Evolutionary conservation across 73 alveolate genomes (phyloP).

Genomic region (Paramecium sexaurelia): DNA sequence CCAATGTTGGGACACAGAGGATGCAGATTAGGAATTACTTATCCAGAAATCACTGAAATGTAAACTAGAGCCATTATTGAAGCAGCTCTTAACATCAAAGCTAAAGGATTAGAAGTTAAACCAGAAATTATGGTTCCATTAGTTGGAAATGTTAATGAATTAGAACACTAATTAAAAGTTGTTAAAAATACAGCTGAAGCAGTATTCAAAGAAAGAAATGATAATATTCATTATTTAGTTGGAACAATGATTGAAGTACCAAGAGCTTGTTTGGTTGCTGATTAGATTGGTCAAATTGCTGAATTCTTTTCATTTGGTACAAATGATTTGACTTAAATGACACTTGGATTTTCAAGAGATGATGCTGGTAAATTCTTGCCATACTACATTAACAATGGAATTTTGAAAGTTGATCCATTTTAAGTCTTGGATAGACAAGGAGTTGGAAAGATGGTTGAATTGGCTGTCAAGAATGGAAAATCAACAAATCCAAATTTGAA

Average conservation of each 20-base stretch:
- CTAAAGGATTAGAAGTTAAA: slow-evolving; percentile 70
- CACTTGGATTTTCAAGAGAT: slow-evolving; percentile 84
- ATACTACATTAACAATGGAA: slow-evolving; percentile 71
- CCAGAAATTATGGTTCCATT: slow-evolving; percentile 86
- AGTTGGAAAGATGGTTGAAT: slow-evolving; percentile 79
- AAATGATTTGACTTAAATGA: slow-evolving; percentile 82
- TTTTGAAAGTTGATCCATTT: slow-evolving; percentile 77
- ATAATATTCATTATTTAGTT: slow-evolving; percentile 60
- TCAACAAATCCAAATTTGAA: slow-evolving; percentile 68
- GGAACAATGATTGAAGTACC: slow-evolving; percentile 87
- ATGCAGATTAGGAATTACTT: slow-evolving; percentile 83
- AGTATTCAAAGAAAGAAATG: slow-evolving; percentile 68
- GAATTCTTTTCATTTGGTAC: slow-evolving; percentile 88
- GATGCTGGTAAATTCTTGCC: slow-evolving; percentile 79
- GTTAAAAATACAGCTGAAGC: slow-evolving; percentile 73
- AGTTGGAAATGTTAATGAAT: slow-evolving; percentile 74
- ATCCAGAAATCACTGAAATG: slow-evolving; percentile 88
- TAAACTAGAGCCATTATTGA: slow-evolving; percentile 83
- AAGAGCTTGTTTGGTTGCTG: slow-evolving; percentile 79
- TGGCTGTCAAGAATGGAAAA: slow-evolving; percentile 74
- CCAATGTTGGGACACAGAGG: slow-evolving; percentile 90
- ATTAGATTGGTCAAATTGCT: slow-evolving; percentile 73
- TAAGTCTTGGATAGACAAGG: slow-evolving; percentile 78
- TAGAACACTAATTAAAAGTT: slow-evolving; percentile 65
- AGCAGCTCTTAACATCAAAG: slow-evolving; percentile 79